A percentile compares a stretch with the other conserved stretches of the same genome.
Conservation (phyloP, 2,329 filamentous ascomycete genomes). For the Thyridium curvatum region DNA sequence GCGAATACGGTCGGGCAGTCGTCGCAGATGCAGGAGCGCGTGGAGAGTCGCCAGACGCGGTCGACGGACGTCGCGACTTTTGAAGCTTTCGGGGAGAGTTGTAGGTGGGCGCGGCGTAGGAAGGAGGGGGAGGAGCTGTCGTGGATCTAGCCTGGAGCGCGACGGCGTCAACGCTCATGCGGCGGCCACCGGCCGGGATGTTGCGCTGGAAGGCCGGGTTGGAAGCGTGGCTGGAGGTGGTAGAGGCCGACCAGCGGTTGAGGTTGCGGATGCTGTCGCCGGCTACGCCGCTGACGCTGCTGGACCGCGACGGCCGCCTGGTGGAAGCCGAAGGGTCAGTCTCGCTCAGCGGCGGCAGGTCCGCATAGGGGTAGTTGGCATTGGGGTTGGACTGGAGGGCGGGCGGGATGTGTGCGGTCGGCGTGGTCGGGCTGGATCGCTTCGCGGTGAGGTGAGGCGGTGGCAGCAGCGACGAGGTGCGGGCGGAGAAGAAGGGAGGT, state of each 20-base stretch:
- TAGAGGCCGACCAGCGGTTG: conserved; percentile 48
- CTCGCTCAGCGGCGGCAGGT: conserved; percentile 9
- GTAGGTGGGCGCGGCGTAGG: conserved; percentile 12
- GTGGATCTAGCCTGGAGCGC: conserved; percentile 20
- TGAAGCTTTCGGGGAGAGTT: conserved; percentile 29
- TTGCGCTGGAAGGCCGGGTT: conserved; percentile 17
- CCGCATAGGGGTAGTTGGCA: conserved; percentile 7
- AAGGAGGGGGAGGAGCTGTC: conserved; percentile 8
- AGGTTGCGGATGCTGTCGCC: conserved; percentile 40
- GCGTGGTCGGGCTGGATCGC: conserved; percentile 3
- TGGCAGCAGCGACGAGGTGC: conserved; percentile 37
- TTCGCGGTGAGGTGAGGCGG: conserved; percentile 23
- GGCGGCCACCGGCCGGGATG: conserved; percentile 26
- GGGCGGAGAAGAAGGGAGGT: conserved; percentile 21
- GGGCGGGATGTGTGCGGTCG: background rate
- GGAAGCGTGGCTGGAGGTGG: conserved; percentile 40
- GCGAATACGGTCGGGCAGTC: conserved; percentile 12
- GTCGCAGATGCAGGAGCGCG: conserved; percentile 8
- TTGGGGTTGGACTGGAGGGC: conserved; percentile 8
- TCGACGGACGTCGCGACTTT: conserved; percentile 25
- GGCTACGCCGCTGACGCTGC: conserved; percentile 22
- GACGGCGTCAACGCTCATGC: conserved; percentile 37
- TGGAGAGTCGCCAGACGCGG: conserved; percentile 16
- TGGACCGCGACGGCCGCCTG: conserved; percentile 26
- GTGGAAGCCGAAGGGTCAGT: conserved; percentile 10